phyloP scores from a whole-genome alignment of 2,329 filamentous ascomycete species.

The Curvularia sp. region DNA sequence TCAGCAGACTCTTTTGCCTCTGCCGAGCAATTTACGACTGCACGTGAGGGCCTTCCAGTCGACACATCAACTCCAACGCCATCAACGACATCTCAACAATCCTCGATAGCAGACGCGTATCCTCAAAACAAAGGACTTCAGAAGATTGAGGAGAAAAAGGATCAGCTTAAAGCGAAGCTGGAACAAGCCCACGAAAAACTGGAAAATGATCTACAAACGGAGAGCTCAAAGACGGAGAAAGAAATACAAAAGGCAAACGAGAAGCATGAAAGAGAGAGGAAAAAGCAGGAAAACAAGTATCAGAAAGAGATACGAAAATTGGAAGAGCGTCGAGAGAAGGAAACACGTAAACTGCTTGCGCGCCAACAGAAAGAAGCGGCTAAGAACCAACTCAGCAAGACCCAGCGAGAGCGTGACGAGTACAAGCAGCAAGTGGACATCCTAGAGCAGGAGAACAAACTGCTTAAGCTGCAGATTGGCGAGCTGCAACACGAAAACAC shows the following conservation, averaged over 20 bases:
- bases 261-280: conserved; percentile 66
- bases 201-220: conserved; percentile 38
- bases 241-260: conserved; percentile 68
- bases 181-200: conserved; percentile 64
- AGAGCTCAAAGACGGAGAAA: conserved; percentile 52
- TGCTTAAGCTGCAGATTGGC: conserved; percentile 60
- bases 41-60: conserved; percentile 39
- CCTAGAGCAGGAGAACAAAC: conserved; percentile 58
- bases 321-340: conserved; percentile 70
- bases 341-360: conserved; percentile 70
- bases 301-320: conserved; percentile 64
- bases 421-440: conserved; percentile 55
- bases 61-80: conserved; percentile 37
- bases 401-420: conserved; percentile 60
- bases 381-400: conserved; percentile 55
- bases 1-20: conserved; percentile 52
- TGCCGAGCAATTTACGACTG: conserved; percentile 53
- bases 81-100: conserved; percentile 37
- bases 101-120: conserved; percentile 25
- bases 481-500: conserved; percentile 67
- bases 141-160: conserved; percentile 67
- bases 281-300: conserved; percentile 54
- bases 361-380: conserved; percentile 68
- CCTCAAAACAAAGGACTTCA: conserved; percentile 62
- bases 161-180: conserved; percentile 67